Percentiles rank a stretch among this genome's conserved stretches.
phyloP scores from a whole-genome alignment of 345 rosid genomes.

The Microthlaspi erraticum region DNA sequence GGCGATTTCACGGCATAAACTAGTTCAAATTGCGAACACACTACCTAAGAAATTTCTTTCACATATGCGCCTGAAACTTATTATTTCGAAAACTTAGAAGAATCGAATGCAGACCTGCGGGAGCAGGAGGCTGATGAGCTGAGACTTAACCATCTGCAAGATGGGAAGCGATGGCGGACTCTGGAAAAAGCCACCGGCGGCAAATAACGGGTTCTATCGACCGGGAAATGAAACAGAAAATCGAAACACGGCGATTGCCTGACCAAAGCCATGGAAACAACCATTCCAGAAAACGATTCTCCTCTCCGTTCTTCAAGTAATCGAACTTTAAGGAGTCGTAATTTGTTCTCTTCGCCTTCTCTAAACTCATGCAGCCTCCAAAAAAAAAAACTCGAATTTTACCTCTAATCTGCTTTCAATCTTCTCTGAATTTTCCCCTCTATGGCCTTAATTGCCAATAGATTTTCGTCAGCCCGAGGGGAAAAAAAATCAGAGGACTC shows the following conservation, averaged over 20 bases:
- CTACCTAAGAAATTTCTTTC: too few relatives aligned
- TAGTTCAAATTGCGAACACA: too few relatives aligned
- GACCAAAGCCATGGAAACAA: slow-evolving; percentile 53
- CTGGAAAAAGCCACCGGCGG: slow-evolving; percentile 51
- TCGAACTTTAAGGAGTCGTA: slow-evolving; percentile 48
- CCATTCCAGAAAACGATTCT: slow-evolving; percentile 40
- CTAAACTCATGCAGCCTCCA: slow-evolving; percentile 66
- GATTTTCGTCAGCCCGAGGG: background rate
- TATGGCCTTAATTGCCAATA: slow-evolving; percentile 2
- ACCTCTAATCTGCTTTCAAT: background rate
- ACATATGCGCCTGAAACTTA: background rate
- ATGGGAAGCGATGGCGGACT: slow-evolving; percentile 64
- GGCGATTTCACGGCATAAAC: background rate
- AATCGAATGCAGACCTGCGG: slow-evolving; percentile 46
- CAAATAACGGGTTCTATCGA: slow-evolving; percentile 43
- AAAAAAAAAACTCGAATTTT: background rate
- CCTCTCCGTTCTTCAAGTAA: slow-evolving; percentile 48
- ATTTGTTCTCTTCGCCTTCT: slow-evolving; percentile 30
- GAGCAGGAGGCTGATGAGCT: slow-evolving; percentile 31
- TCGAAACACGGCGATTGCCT: slow-evolving; percentile 48
- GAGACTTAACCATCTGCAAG: slow-evolving; percentile 67
- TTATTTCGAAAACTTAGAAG: background rate
- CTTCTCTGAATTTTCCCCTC: slow-evolving; percentile 17
- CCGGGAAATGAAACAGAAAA: slow-evolving; percentile 42
- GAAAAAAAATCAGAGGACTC: background rate